Evolutionary conservation across 352 stramenopile genomes (phyloP).

Genomic region (Phytopythium sindhum): DNA sequence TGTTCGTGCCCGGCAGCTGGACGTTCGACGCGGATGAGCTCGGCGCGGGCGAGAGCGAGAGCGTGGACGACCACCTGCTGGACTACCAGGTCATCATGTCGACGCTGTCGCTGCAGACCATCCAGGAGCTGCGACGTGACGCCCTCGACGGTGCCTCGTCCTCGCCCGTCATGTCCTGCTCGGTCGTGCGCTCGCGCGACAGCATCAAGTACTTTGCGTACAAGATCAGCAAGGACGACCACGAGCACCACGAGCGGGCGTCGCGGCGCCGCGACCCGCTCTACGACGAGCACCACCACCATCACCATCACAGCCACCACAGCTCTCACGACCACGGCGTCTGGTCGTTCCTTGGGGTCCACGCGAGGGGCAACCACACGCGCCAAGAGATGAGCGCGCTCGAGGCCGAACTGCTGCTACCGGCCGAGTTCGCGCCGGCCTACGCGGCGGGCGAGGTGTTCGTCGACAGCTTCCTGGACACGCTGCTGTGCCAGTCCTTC

Average conservation of each 20-base stretch:
- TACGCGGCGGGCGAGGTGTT: conserved; percentile 60
- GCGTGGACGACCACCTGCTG: conserved; percentile 38
- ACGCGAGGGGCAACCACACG: neutral
- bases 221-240: conserved; percentile 30
- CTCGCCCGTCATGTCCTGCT: conserved; percentile 26
- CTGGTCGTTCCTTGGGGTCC: conserved; percentile 3
- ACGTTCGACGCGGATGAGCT: conserved; percentile 36
- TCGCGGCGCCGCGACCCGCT: neutral
- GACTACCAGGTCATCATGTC: conserved; percentile 74
- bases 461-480: conserved; percentile 58
- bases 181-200: conserved; percentile 48
- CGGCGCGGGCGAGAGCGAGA: conserved; percentile 19
- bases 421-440: conserved; percentile 34
- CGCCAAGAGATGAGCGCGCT: conserved; percentile 7
- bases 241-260: conserved; percentile 15
- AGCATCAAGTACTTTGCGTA: conserved; percentile 58
- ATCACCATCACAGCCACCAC: conserved; percentile 9
- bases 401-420: conserved; percentile 24
- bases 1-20: conserved; percentile 52
- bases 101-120: conserved; percentile 40
- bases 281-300: conserved; percentile 10
- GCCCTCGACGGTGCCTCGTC: neutral
- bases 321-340: conserved; percentile 1
- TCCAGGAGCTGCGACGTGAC: conserved; percentile 34
- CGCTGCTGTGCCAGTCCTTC: conserved; percentile 65